Percentiles rank a stretch among this genome's conserved stretches.
These are phyloP conservation scores for Planoprotostelium fungivorum DNA, from an alignment of 78 protist genomes.

Conservation along the genomic window DNA sequence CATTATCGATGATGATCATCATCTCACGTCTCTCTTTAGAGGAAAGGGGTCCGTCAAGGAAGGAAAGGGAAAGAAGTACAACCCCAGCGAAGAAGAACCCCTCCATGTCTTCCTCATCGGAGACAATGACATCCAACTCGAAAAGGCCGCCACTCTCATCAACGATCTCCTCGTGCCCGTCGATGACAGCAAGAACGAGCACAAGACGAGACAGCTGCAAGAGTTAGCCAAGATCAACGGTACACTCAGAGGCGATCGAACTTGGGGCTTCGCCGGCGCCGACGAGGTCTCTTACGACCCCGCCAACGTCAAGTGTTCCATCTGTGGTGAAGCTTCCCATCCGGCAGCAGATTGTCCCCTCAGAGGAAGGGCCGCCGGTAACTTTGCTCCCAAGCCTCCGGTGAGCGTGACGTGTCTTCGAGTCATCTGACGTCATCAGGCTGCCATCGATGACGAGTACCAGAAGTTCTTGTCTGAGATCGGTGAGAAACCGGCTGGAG, in stretches of 20 bases:
- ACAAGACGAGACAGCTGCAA: slow-evolving; percentile 79
- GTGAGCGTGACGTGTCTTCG: too few relatives aligned
- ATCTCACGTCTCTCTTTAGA: slow-evolving; percentile 32
- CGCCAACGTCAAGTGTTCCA: slow-evolving; percentile 49
- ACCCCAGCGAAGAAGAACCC: slow-evolving; percentile 71
- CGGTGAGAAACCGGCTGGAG: background rate
- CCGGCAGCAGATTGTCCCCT: slow-evolving; percentile 69
- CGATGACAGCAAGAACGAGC: slow-evolving; percentile 81
- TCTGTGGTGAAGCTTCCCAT: slow-evolving; percentile 63
- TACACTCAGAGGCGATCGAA: slow-evolving; percentile 74
- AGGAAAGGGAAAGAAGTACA: slow-evolving; percentile 50
- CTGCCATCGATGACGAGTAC: background rate
- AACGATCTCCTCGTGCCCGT: slow-evolving; percentile 61
- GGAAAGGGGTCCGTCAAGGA: slow-evolving; percentile 89
- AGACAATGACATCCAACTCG: slow-evolving; percentile 50
- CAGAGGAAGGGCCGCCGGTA: slow-evolving; percentile 20
- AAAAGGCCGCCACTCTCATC: slow-evolving; percentile 62
- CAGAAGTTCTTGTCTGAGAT: background rate
- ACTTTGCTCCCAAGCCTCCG: background rate
- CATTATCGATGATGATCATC: background rate
- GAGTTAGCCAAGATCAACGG: slow-evolving; percentile 88
- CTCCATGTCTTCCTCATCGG: slow-evolving; percentile 75
- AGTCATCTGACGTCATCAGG: background rate
- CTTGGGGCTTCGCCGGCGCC: slow-evolving; percentile 15
- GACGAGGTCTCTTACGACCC: slow-evolving; percentile 19